Percentiles rank a stretch among this genome's conserved stretches.
Evolutionary conservation across 1,284 basidiomycete genomes (phyloP).

Genomic region (Schizophyllum commune): DNA sequence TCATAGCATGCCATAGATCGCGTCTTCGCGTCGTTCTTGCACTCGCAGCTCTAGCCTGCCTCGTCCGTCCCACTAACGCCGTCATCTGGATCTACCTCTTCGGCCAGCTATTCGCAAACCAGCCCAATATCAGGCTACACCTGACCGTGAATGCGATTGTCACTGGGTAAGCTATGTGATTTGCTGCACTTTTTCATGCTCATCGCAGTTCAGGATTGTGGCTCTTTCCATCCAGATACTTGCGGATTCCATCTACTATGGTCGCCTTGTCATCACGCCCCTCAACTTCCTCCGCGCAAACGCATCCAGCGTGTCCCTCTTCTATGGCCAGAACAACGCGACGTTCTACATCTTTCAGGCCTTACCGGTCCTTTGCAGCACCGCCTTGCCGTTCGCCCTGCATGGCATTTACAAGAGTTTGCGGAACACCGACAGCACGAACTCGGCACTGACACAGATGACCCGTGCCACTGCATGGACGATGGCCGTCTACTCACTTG

Average conservation of each 20-base stretch:
- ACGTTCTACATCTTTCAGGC: slow-evolving; percentile 89
- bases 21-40: slow-evolving; percentile 39
- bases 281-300: slow-evolving; percentile 80
- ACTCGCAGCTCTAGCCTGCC: slow-evolving; percentile 72
- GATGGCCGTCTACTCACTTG: slow-evolving; percentile 65
- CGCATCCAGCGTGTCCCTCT: slow-evolving; percentile 77
- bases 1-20: not conserved
- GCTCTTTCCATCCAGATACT: slow-evolving; percentile 33
- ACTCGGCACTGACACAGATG: slow-evolving; percentile 33
- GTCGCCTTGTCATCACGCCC: slow-evolving; percentile 64
- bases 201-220: slow-evolving; percentile 23
- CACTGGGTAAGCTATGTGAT: slow-evolving; percentile 33
- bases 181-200: not conserved
- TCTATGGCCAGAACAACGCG: slow-evolving; percentile 85
- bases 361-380: slow-evolving; percentile 74
- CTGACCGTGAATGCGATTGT: slow-evolving; percentile 25
- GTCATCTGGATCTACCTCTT: slow-evolving; percentile 80
- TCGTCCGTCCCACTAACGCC: slow-evolving; percentile 80
- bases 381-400: slow-evolving; percentile 64
- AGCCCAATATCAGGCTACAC: not conserved
- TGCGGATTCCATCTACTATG: slow-evolving; percentile 69
- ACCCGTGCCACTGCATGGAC: slow-evolving; percentile 56
- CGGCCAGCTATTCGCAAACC: slow-evolving; percentile 32
- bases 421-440: not conserved
- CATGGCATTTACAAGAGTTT: slow-evolving; percentile 46